Base-by-base conservation (phyloP, 1,139 yeast genomes). In the Lodderomyces oxycetoniae region DNA sequence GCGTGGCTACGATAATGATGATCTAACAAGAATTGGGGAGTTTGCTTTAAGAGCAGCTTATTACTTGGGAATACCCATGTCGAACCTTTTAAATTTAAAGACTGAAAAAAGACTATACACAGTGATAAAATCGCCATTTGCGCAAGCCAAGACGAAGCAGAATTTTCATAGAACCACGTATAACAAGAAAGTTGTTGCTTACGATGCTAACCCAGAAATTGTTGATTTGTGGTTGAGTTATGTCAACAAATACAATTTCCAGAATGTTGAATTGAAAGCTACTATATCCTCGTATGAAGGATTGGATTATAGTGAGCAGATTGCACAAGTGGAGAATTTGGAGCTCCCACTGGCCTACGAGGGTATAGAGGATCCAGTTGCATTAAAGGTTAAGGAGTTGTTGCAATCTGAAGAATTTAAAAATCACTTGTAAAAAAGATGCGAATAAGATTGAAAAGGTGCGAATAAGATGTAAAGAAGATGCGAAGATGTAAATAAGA, bases 131-230 rank as follows among this genome's bases (percentile, higher is more conserved):
- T 81, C 96, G 4, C 97, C 97, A 1, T 91, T 91, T 57, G 96
- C 86, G 22, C 94, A 86, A 54, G 95, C 97, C 35, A 89, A 89
- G 57, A 74, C 94, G 7, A 91, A 91, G 63, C 96, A 91, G 63
- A 91, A 91, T 66, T 91, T 86, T 63, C 86, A 86, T 63, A 79
- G 97, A 63, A 73, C 77, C 35, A 91, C 97, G 1, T 86, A 77
- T 56, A 77, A 82, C 50, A 76, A 94, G 42, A 61, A 75, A 44
- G 66, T 91, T 44, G 70, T 71, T 43, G 85, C 88, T 13, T 88
- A 75, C 68, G 97, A 91, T 59, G 77, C 96, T 16, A 80, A 84
- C 44, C 81, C 91, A 1, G 96, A 87, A 50, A 80, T 84, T 3
- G 69, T 91, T 31, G 95, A 91, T 55, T 63, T 84, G 36, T 81